phyloP scores from a whole-genome alignment of 2,329 filamentous ascomycete species.

The Colletotrichum scovillei region DNA sequence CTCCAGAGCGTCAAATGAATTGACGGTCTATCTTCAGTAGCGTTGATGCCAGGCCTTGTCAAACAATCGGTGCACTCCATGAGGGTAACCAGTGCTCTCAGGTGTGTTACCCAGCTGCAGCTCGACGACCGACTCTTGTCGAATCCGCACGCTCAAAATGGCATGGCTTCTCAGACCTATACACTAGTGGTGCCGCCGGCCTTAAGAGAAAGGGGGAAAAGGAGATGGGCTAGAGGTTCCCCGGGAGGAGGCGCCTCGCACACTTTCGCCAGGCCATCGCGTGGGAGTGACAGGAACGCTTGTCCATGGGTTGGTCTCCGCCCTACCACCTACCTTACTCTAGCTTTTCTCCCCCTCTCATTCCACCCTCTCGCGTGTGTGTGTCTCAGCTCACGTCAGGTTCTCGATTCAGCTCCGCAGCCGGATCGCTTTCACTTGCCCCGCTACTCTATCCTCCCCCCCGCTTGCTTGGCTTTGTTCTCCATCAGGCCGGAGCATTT shows the following conservation, averaged over 20 bases:
- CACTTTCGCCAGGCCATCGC: neutral
- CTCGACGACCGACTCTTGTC: neutral
- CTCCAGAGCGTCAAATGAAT: neutral
- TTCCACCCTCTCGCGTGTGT: constrained; percentile 17
- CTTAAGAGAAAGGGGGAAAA: constrained; percentile 3
- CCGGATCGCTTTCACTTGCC: constrained; percentile 8
- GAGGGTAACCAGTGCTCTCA: neutral
- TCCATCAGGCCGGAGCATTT: neutral
- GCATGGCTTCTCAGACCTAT: constrained; percentile 8
- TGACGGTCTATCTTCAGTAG: neutral
- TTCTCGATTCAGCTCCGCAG: constrained; percentile 16
- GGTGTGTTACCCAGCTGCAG: neutral
- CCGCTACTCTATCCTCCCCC: neutral
- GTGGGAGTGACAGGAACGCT: constrained; percentile 2
- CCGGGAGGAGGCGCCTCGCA: constrained; percentile 1
- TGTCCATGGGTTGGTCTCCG: neutral
- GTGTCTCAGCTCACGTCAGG: constrained; percentile 30
- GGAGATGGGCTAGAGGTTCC: constrained; percentile 1
- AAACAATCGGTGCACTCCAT: neutral
- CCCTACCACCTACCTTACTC: neutral
- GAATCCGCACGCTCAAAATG: constrained; percentile 15
- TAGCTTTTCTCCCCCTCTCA: neutral
- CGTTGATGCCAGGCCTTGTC: constrained; percentile 2
- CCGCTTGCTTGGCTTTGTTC: neutral
- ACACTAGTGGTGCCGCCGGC: constrained; percentile 16